Percentiles rank a stretch among this genome's conserved stretches.
phyloP scores from a whole-genome alignment of 495 filamentous ascomycete genomes.

The Lentithecium fluviatile region DNA sequence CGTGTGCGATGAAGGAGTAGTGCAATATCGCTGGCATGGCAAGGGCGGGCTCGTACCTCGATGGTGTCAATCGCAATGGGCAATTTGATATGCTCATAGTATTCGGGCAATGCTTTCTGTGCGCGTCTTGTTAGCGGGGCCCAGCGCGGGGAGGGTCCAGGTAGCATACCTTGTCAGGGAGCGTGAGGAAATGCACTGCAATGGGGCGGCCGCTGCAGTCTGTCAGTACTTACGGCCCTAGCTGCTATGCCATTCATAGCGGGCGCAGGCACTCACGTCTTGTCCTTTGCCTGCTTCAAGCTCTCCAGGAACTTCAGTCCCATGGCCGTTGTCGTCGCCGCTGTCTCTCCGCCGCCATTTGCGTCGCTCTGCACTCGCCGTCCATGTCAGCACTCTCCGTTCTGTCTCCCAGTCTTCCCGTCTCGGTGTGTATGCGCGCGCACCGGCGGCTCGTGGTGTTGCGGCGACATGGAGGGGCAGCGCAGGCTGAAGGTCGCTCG shows the following conservation, averaged over 20 bases:
- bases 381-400: slow-evolving; percentile 25
- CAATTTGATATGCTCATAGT: slow-evolving; percentile 68
- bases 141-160: neutral
- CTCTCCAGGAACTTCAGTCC: slow-evolving; percentile 66
- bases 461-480: slow-evolving; percentile 10
- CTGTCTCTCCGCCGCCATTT: slow-evolving; percentile 39
- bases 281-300: slow-evolving; percentile 66
- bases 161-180: slow-evolving; percentile 55
- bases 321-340: slow-evolving; percentile 62
- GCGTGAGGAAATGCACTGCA: slow-evolving; percentile 66
- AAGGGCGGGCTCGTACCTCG: slow-evolving; percentile 47
- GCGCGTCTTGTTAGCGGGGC: slow-evolving; percentile 9
- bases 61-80: slow-evolving; percentile 76
- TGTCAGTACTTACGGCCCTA: slow-evolving; percentile 9
- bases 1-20: neutral
- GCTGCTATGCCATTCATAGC: neutral
- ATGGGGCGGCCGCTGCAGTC: slow-evolving; percentile 61
- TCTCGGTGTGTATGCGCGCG: neutral
- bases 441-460: slow-evolving; percentile 10
- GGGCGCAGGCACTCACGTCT: slow-evolving; percentile 56
- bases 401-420: neutral
- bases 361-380: slow-evolving; percentile 22
- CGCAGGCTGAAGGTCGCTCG: slow-evolving; percentile 23
- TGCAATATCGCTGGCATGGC: neutral
- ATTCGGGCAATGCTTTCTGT: slow-evolving; percentile 61